These are phyloP conservation scores for sweet orange (Citrus sinensis) DNA, from an alignment of 345 rosid genomes.

Conservation along the genomic window DNA sequence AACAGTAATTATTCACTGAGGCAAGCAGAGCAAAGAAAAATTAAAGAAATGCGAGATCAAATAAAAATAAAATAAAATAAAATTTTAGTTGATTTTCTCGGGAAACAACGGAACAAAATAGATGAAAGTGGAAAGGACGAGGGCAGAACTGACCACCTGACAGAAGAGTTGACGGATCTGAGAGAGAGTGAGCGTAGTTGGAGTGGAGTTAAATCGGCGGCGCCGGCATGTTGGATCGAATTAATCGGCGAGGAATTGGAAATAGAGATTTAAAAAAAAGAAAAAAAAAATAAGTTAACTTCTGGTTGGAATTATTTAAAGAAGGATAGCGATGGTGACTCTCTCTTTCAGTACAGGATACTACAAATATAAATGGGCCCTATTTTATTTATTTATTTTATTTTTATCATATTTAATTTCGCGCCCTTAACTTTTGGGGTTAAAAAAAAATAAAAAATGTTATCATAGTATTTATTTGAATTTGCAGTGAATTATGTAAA, in stretches of 20 bases:
- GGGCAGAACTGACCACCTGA: constrained; percentile 20
- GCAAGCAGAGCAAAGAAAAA: background rate
- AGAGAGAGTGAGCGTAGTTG: constrained; percentile 4
- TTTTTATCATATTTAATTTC: background rate
- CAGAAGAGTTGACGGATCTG: constrained; percentile 30
- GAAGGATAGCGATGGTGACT: constrained; percentile 35
- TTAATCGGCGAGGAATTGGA: constrained; percentile 38
- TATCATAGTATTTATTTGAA: background rate
- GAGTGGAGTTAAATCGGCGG: constrained; percentile 33
- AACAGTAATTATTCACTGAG: background rate
- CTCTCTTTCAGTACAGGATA: constrained; percentile 38
- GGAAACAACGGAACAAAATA: constrained; percentile 26
- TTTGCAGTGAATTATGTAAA: background rate
- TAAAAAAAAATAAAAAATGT: too few relatives aligned
- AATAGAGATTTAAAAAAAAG: background rate
- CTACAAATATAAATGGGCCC: constrained; percentile 17
- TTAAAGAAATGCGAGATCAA: constrained; percentile 1
- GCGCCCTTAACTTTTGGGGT: too few relatives aligned
- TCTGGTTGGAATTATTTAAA: constrained; percentile 34
- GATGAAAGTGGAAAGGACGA: background rate
- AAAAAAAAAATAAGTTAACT: background rate
- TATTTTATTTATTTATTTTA: background rate
- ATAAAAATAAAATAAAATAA: background rate
- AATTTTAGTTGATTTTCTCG: constrained; percentile 15
- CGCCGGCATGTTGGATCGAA: constrained; percentile 37